Conservation (phyloP, 331 rosid species). For the Malus hybrid region DNA sequence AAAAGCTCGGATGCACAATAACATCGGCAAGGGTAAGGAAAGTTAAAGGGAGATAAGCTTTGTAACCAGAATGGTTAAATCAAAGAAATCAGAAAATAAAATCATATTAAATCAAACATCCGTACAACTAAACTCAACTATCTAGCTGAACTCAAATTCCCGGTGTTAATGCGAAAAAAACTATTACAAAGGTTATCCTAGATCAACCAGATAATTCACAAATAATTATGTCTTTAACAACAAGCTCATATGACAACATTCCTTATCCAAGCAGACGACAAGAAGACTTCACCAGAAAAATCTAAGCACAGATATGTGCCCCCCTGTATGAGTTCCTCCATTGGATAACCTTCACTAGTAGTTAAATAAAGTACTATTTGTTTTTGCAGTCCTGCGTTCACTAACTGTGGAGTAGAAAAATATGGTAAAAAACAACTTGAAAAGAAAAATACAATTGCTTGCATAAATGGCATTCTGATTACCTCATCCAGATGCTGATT, state of each 20-base stretch:
- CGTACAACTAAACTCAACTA: neutral
- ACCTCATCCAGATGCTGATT: slow-evolving; percentile 37
- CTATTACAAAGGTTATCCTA: neutral
- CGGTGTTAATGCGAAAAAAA: neutral
- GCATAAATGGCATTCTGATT: neutral
- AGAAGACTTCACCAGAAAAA: slow-evolving; percentile 4
- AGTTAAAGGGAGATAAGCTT: neutral
- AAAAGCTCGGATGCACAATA: neutral
- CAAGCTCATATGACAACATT: slow-evolving; percentile 9
- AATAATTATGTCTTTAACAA: neutral
- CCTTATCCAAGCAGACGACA: neutral
- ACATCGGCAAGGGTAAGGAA: neutral
- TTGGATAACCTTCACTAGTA: neutral
- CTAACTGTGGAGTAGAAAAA: neutral
- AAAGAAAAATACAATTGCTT: neutral
- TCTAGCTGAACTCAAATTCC: neutral
- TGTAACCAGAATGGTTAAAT: neutral
- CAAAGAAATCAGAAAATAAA: neutral
- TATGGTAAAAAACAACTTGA: neutral
- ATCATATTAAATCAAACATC: neutral
- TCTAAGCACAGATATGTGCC: neutral
- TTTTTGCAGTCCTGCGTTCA: neutral
- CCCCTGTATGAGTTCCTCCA: slow-evolving; percentile 2
- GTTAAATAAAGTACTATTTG: neutral
- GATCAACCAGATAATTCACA: neutral